These are phyloP conservation scores for Apiotrichum mycotoxinovorans DNA, from an alignment of 1,284 basidiomycete species.

Conservation along the genomic window DNA sequence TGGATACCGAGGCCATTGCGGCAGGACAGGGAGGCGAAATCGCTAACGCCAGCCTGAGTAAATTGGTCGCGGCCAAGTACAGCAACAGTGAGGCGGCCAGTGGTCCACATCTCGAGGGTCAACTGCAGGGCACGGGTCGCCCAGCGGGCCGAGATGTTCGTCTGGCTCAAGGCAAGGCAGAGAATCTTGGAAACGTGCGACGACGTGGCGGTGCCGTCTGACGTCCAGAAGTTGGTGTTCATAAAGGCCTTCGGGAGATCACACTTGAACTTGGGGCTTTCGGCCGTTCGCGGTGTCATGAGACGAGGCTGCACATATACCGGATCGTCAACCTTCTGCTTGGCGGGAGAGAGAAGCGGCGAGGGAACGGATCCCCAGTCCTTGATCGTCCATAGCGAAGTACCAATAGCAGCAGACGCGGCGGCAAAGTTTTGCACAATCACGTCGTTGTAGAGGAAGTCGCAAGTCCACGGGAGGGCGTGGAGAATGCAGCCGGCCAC, in stretches of 20 bases:
- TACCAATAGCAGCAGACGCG: conserved; percentile 3
- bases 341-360: not conserved
- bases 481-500: conserved; percentile 3
- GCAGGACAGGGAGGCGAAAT: conserved; percentile 1
- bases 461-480: conserved; percentile 7
- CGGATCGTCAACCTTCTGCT: not conserved
- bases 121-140: not conserved
- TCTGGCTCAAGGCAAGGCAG: not conserved
- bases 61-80: conserved; percentile 10
- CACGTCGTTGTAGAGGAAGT: conserved; percentile 12
- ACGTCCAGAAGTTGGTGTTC: not conserved
- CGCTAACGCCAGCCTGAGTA: not conserved
- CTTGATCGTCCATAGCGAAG: conserved; percentile 2
- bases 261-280: not conserved
- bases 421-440: conserved; percentile 7
- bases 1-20: conserved; percentile 3
- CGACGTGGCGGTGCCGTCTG: conserved; percentile 3
- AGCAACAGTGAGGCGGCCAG: conserved; percentile 1
- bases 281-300: not conserved
- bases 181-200: not conserved
- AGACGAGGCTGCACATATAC: conserved; percentile 5
- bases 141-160: not conserved
- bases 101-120: conserved; percentile 7
- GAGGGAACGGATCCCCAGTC: conserved; percentile 1
- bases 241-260: conserved; percentile 5